These are phyloP conservation scores for Albophoma yamanashiensis DNA, from an alignment of 2,329 filamentous ascomycete genomes.

Conservation along the genomic window DNA sequence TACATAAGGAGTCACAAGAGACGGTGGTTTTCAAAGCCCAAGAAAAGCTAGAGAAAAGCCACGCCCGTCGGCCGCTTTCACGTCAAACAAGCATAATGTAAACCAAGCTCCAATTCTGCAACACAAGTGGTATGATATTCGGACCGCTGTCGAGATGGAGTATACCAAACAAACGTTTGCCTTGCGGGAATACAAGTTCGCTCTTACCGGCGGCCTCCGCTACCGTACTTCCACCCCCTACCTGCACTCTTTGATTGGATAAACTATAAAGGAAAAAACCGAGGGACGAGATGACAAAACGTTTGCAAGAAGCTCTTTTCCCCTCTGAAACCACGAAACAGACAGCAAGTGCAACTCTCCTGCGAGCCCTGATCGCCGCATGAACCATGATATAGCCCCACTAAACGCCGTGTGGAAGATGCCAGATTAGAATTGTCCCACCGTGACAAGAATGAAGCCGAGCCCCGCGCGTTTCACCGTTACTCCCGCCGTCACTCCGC, in stretches of 20 bases:
- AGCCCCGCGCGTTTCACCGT: slow-evolving; percentile 1
- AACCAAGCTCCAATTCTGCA: not conserved
- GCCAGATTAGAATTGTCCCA: slow-evolving; percentile 26
- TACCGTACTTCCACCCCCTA: slow-evolving; percentile 1
- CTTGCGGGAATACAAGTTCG: slow-evolving; percentile 3
- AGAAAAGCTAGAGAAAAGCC: not conserved
- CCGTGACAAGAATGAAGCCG: slow-evolving; percentile 14
- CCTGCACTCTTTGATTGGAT: not conserved
- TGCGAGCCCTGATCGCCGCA: slow-evolving; percentile 24
- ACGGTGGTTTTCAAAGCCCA: not conserved
- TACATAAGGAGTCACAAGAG: not conserved
- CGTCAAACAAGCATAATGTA: not conserved
- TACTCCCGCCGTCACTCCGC: slow-evolving; percentile 33
- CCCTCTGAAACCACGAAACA: slow-evolving; percentile 16
- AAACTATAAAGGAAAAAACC: slow-evolving; percentile 4
- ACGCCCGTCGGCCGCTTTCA: not conserved
- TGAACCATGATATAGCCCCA: slow-evolving; percentile 28
- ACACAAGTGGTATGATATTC: slow-evolving; percentile 4
- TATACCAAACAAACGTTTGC: slow-evolving; percentile 3
- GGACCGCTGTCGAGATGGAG: not conserved
- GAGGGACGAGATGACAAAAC: slow-evolving; percentile 8
- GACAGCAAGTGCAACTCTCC: slow-evolving; percentile 7
- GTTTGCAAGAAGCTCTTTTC: slow-evolving; percentile 15
- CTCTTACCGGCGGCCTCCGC: slow-evolving; percentile 1
- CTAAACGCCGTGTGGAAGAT: slow-evolving; percentile 29